Conservation (phyloP, 106 monocot species). For the Phalaenopsis aphrodite region DNA sequence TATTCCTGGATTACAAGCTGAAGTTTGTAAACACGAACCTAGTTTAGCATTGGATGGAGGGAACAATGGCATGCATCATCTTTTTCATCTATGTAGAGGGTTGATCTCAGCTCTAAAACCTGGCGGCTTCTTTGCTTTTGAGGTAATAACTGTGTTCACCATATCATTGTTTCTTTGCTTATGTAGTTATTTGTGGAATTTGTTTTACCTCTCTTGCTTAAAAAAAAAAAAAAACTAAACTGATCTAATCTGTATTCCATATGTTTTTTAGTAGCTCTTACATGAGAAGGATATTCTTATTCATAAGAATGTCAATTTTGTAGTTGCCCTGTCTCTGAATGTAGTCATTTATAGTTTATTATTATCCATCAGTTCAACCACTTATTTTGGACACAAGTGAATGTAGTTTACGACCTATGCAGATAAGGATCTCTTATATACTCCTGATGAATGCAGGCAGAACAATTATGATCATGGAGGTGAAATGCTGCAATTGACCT, state of each 20-base stretch:
- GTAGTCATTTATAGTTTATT: background rate
- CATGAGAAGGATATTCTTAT: background rate
- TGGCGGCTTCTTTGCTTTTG: constrained; percentile 95
- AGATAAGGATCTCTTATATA: background rate
- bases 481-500: background rate
- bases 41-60: constrained; percentile 85
- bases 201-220: background rate
- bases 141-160: constrained; percentile 37
- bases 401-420: background rate
- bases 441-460: background rate
- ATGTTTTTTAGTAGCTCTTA: background rate
- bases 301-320: background rate
- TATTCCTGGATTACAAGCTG: constrained; percentile 68
- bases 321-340: background rate
- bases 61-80: constrained; percentile 56
- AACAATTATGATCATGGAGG: background rate
- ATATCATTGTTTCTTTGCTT: background rate
- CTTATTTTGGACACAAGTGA: background rate
- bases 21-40: constrained; percentile 81
- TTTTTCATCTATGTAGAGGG: constrained; percentile 81
- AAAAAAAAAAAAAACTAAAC: background rate
- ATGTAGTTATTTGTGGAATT: background rate
- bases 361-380: background rate
- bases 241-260: background rate
- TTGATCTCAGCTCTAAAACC: constrained; percentile 43